Percentiles rank a stretch among this genome's conserved stretches.
phyloP scores from a whole-genome alignment of 257 asterid species.

The Salvia rosmarinus region DNA sequence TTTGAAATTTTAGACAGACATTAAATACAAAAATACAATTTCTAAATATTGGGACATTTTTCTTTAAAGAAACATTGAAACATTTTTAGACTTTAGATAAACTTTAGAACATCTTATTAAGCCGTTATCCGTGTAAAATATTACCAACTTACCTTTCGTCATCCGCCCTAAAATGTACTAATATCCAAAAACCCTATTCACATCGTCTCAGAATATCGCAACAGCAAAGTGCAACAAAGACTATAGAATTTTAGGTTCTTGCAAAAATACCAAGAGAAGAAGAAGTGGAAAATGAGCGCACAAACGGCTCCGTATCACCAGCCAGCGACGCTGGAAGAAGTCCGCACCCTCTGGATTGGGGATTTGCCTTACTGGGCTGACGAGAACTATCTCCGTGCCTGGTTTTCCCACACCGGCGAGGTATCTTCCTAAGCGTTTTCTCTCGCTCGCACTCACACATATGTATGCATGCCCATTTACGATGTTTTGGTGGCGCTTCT shows the following conservation, averaged over 20 bases:
- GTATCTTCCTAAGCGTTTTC: constrained; percentile 35
- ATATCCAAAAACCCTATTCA: too few species aligned
- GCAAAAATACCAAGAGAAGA: not conserved
- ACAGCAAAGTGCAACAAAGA: too few species aligned
- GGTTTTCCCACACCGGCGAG: constrained; percentile 91
- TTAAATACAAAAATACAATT: too few species aligned
- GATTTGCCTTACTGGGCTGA: constrained; percentile 99
- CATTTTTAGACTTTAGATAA: too few species aligned
- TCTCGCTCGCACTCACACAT: not conserved
- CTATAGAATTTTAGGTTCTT: not conserved
- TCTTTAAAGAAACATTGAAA: too few species aligned
- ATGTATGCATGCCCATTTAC: not conserved
- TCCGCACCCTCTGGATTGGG: constrained; percentile 98
- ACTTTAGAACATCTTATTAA: too few species aligned
- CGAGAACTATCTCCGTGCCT: constrained; percentile 82
- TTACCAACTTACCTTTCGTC: too few species aligned
- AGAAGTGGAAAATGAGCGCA: constrained; percentile 37
- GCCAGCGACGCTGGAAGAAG: constrained; percentile 92
- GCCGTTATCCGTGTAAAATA: too few species aligned
- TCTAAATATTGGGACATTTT: too few species aligned
- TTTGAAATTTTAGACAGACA: too few species aligned
- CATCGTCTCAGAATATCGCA: too few species aligned
- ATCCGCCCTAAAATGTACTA: too few species aligned
- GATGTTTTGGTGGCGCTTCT: not conserved
- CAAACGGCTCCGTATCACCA: constrained; percentile 85